Base-by-base conservation (phyloP, 1,284 basidiomycete species). In the Psilocybe mexicana region DNA sequence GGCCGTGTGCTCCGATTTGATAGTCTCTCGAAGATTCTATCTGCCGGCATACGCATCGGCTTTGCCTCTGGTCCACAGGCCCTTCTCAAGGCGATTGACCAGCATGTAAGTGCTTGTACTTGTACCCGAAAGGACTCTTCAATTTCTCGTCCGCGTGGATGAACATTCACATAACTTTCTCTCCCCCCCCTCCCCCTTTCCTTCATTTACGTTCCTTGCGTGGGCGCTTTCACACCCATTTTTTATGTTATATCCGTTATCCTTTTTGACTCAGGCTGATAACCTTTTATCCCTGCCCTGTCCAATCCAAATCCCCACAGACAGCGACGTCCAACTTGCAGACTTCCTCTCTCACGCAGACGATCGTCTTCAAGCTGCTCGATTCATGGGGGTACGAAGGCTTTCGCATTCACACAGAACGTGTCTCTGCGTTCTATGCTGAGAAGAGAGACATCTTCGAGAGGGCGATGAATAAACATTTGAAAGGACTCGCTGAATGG, bases 1-100 rank as follows among this genome's bases (percentile, higher is more conserved):
- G 93, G 93, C 2, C 84, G 88, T n/a, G 92, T 95, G 7, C 61
- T 95, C 25, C 84, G 94, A 40, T 93, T 95, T 70, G 94, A 96
- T 70, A 92, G 90, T 69, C 81, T 97, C 61, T 93, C 90, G 56
- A 98, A 98, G 78, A 80, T 96, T 43, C 77, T 96, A 23, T 92
- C 91, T 7, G 88, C 89, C 12, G 93, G 93, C 52, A 83, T 91
- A 64, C 83, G 88, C 26, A 80, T 94, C 62, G 95, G 94, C 10
- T 96, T 92, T 70, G 86, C 85, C 0, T 87, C 90, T 3, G 96
- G 93, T 0, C 94, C 96, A 8, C 81, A 80, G 54, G 75, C 79
- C 11, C 76, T 98, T 45, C 68, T 96, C 14, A 77, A 87, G 54
- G 86, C 86, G 1, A 90, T 98, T 50, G 87, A 95, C 69, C 74